Evolutionary conservation across 2,329 filamentous ascomycete species (phyloP).

Genomic region (Diaporthe capsici): DNA sequence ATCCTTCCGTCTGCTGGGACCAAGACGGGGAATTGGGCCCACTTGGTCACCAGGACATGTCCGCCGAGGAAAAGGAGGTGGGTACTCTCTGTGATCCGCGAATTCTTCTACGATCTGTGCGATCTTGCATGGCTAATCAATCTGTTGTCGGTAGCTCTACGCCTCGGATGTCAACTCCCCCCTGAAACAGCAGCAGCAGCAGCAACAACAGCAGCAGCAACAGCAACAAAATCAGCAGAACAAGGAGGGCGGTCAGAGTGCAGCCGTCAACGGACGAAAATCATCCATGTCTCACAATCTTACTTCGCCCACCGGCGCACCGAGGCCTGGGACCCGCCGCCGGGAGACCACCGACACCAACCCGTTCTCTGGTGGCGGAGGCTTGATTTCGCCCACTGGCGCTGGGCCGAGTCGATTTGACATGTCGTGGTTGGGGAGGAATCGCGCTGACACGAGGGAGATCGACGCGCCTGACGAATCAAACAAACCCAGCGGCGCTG

Average conservation of each 20-base stretch:
- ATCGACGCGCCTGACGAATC: constrained; percentile 68
- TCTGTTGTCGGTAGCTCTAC: constrained; percentile 74
- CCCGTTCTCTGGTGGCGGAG: constrained; percentile 66
- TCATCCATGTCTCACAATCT: constrained; percentile 84
- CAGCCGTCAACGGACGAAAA: constrained; percentile 79
- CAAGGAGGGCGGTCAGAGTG: constrained; percentile 70
- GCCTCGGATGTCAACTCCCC: constrained; percentile 91
- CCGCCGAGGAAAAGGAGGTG: constrained; percentile 72
- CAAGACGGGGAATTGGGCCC: constrained; percentile 77
- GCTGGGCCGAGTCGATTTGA: constrained; percentile 71
- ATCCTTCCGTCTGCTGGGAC: constrained; percentile 96
- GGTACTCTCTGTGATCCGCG: constrained; percentile 46
- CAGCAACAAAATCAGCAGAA: constrained; percentile 65
- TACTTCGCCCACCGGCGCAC: constrained; percentile 78
- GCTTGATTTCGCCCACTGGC: constrained; percentile 70
- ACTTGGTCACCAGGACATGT: constrained; percentile 80
- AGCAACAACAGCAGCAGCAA: constrained; percentile 69
- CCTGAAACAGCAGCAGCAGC: constrained; percentile 82
- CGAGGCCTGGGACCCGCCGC: constrained; percentile 82
- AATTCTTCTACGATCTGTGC: constrained; percentile 34
- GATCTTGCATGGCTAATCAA: constrained; percentile 46
- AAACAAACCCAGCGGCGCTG: constrained; percentile 48
- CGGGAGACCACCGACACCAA: constrained; percentile 84
- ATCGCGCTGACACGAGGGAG: constrained; percentile 67
- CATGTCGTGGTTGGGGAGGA: constrained; percentile 69